Base-by-base conservation (phyloP, 2,329 filamentous ascomycete genomes). In the Grosmannia huntii region DNA sequence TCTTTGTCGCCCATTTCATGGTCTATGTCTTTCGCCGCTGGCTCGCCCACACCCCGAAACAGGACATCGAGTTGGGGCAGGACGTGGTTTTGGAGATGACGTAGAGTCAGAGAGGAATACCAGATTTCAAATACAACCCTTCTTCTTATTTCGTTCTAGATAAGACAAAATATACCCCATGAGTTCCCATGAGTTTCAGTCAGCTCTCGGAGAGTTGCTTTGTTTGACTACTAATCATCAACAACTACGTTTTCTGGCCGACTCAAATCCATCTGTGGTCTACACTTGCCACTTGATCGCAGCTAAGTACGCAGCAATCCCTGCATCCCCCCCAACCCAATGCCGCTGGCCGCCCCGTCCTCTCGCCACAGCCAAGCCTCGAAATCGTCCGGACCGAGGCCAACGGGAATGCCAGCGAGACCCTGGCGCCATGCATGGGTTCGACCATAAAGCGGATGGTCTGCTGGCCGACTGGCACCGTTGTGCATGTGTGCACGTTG, bases 21-120 rank as follows among this genome's bases (percentile, higher is more conserved):
- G 74, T 76, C 0, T 73, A 75, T 53, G 69, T 76, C 53, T 79
- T 80, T 36, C 21, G 36, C 4, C 19, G 25, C 9, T 60, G 58
- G 58, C 44, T 41, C 9, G 28, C 27, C 12, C 38, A 36, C 19
- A n/a, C 19, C 21, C 12, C 21, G 12, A 27, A n/a, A 12, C 19
- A 46, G 21, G 36, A 46, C 7, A n/a, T 4, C 5, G 53, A 55
- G 23, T 46, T 19, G 3, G 53, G 25, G 21, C 14, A 31, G 25
- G 53, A 55, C 19, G 11, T n/a, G 38, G 7, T 7, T 9, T 3
- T 38, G 28, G 51, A 38, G 23, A 10, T 19, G 3, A 3, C 27
- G 10, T 28, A 52, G 25, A 16, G 23, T 14, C 27, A 27, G 14
- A 27, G 23, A 27, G 27, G 23, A 27, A 4, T 7, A n/a, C n/a